Evolutionary conservation across 176 grass and related monocot species (phyloP).

Genomic region (Urochloa ruziziensis): DNA sequence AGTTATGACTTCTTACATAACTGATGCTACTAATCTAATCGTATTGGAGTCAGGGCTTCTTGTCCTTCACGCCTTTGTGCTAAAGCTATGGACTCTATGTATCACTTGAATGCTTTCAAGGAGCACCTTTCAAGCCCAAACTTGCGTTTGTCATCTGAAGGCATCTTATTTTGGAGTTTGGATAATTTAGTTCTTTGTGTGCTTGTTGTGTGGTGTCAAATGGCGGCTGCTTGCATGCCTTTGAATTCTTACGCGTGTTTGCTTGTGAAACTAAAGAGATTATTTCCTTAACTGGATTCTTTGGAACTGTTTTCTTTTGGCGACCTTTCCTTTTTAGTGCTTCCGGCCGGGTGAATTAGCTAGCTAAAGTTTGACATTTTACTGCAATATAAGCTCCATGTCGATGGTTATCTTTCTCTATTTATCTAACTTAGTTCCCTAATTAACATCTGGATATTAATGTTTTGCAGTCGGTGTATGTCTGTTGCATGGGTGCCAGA

Average conservation of each 20-base stretch:
- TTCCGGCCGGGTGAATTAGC: not conserved
- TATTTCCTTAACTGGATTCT: conserved; percentile 4
- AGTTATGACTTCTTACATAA: not conserved
- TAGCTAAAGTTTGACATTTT: not conserved
- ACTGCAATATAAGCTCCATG: conserved; percentile 2
- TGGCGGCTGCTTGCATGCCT: not conserved
- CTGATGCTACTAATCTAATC: conserved; percentile 5
- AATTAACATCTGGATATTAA: conserved; percentile 1
- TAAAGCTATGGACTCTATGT: not conserved
- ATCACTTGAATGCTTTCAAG: not conserved
- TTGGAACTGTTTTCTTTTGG: not conserved
- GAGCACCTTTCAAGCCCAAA: not conserved
- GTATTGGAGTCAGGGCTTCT: not conserved
- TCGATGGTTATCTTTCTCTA: not conserved
- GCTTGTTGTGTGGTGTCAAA: not conserved
- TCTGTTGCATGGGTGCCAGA: conserved; percentile 86
- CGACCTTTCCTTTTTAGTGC: not conserved
- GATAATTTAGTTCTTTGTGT: conserved; percentile 15
- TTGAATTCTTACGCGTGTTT: not conserved
- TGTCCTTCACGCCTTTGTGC: not conserved
- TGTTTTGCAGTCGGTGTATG: conserved; percentile 71
- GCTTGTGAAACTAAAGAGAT: not conserved
- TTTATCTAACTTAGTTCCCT: conserved; percentile 11
- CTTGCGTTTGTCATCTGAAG: not conserved
- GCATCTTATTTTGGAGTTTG: not conserved